These are phyloP conservation scores for Boletus barrowsii DNA, from an alignment of 768 basidiomycete genomes.

Conservation along the genomic window DNA sequence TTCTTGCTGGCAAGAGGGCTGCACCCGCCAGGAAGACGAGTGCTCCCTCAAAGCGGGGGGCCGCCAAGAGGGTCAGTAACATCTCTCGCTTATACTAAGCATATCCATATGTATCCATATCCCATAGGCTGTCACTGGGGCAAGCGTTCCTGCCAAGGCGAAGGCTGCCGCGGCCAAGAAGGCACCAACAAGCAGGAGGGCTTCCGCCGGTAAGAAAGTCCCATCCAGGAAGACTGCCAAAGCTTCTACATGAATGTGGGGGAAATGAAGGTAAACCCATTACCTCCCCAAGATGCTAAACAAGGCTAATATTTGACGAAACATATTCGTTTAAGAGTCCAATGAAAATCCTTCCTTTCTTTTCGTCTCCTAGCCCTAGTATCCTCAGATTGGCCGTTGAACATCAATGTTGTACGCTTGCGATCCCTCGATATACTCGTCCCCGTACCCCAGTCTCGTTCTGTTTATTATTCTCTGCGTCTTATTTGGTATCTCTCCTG, in stretches of 20 bases:
- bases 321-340: background rate
- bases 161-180: slow-evolving; percentile 35
- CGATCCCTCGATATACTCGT: slow-evolving; percentile 30
- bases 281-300: background rate
- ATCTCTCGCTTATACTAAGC: background rate
- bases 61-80: slow-evolving; percentile 59
- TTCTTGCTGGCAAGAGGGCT: slow-evolving; percentile 31
- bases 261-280: slow-evolving; percentile 4
- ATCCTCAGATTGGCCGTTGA: slow-evolving; percentile 2
- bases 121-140: slow-evolving; percentile 50
- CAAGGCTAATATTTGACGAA: background rate
- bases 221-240: slow-evolving; percentile 18
- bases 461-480: slow-evolving; percentile 24
- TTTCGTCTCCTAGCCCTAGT: slow-evolving; percentile 7
- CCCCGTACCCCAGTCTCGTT: slow-evolving; percentile 7
- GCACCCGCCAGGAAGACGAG: slow-evolving; percentile 40
- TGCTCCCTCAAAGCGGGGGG: slow-evolving; percentile 44
- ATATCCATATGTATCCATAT: background rate
- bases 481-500: slow-evolving; percentile 28
- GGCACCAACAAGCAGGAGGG: slow-evolving; percentile 26
- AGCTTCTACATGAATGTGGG: slow-evolving; percentile 14
- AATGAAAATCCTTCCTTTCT: background rate
- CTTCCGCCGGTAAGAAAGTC: slow-evolving; percentile 24
- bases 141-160: slow-evolving; percentile 36
- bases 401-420: slow-evolving; percentile 25